phyloP scores from a whole-genome alignment of 2,329 filamentous ascomycete species.

The Phialemonium atrogriseum region DNA sequence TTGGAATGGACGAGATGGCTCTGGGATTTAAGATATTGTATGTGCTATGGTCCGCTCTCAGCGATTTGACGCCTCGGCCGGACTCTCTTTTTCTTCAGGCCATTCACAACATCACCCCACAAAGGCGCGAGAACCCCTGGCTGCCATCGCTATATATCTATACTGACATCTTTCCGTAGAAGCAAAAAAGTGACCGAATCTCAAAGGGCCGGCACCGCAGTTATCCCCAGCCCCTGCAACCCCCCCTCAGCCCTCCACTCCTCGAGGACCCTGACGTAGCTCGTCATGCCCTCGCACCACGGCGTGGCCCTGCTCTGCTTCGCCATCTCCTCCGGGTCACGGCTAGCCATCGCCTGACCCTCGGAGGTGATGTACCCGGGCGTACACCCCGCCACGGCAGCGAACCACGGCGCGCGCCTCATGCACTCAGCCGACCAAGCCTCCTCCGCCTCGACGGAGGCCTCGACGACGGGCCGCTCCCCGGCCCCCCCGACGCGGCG shows the following conservation, averaged over 20 bases:
- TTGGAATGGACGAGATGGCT: too few species aligned
- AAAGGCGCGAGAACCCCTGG: too few species aligned
- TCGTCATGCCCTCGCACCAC: slow-evolving; percentile 22
- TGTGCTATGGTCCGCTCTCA: too few species aligned
- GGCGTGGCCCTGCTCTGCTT: slow-evolving; percentile 21
- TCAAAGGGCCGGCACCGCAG: too few species aligned
- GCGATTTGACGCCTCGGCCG: too few species aligned
- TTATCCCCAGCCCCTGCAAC: slow-evolving; percentile 16
- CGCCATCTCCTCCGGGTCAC: slow-evolving; percentile 19
- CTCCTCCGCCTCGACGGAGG: slow-evolving; percentile 35
- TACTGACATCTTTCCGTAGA: too few species aligned
- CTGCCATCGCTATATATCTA: too few species aligned
- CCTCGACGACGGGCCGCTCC: slow-evolving; percentile 27
- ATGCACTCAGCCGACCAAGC: slow-evolving; percentile 34
- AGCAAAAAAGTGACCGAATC: too few species aligned
- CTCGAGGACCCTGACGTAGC: slow-evolving; percentile 18
- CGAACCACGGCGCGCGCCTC: slow-evolving; percentile 28
- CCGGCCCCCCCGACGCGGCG: slow-evolving; percentile 10
- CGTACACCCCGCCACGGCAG: slow-evolving; percentile 38
- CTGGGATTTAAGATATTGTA: too few species aligned
- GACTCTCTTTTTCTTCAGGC: too few species aligned
- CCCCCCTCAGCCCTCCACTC: slow-evolving; percentile 21
- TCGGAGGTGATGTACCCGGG: slow-evolving; percentile 45
- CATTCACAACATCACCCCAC: too few species aligned
- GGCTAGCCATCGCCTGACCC: slow-evolving; percentile 22